These are phyloP conservation scores for Thalassiosira hispida DNA, from an alignment of 352 stramenopile genomes.

Conservation along the genomic window DNA sequence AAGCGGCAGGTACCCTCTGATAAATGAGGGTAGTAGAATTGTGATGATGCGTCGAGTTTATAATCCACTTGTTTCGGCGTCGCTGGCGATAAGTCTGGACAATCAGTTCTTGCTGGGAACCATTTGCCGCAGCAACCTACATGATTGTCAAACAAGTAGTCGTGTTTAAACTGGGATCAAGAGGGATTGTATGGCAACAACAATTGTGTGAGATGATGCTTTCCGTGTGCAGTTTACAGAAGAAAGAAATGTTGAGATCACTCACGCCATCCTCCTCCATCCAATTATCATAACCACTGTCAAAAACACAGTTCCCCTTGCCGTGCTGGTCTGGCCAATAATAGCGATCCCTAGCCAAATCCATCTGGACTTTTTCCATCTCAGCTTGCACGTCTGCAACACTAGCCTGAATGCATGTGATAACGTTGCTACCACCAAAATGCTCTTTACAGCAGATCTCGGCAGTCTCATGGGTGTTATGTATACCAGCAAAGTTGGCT, in stretches of 20 bases:
- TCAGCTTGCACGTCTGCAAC: conserved; percentile 4
- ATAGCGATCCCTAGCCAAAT: conserved; percentile 2
- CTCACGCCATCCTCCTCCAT: conserved; percentile 11
- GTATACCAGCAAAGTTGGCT: conserved; percentile 18
- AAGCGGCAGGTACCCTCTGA: conserved; percentile 12
- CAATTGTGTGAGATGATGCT: background rate
- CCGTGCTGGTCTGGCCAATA: conserved; percentile 22
- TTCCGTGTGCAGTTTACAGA: no score
- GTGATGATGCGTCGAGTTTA: conserved; percentile 6
- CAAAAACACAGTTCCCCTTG: conserved; percentile 28
- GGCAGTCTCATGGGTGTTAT: conserved; percentile 19
- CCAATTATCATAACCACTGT: conserved; percentile 30
- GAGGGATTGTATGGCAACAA: background rate
- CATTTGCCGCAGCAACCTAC: conserved; percentile 5
- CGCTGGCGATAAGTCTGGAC: background rate
- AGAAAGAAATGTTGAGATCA: conserved; percentile 5
- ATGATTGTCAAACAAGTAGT: conserved; percentile 17
- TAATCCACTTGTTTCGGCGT: conserved; percentile 23
- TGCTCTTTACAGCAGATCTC: conserved; percentile 29
- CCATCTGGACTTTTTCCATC: background rate
- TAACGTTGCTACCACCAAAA: background rate
- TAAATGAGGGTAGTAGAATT: conserved; percentile 28
- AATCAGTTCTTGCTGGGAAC: conserved; percentile 18
- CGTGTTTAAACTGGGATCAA: background rate
- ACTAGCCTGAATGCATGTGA: conserved; percentile 16